These are phyloP conservation scores for Fragaria iinumae DNA, from an alignment of 306 rosid genomes.

Conservation along the genomic window DNA sequence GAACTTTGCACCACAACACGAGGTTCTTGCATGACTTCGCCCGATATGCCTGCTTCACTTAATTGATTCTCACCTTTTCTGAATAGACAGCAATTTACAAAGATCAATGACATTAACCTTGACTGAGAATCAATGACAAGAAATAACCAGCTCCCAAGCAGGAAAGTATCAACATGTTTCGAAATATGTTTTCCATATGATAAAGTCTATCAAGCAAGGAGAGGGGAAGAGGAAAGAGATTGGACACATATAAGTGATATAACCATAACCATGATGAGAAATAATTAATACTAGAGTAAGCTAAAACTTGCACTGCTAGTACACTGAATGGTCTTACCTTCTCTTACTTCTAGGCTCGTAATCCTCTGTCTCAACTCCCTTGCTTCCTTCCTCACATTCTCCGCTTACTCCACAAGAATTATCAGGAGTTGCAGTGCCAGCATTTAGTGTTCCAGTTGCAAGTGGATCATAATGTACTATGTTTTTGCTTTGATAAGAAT, in stretches of 20 bases:
- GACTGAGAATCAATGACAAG: background rate
- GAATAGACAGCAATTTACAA: slow-evolving; percentile 20
- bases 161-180: background rate
- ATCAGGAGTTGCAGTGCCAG: slow-evolving; percentile 47
- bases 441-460: slow-evolving; percentile 27
- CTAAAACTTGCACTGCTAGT: slow-evolving; percentile 8
- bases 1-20: slow-evolving; percentile 59
- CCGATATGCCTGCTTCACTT: slow-evolving; percentile 51
- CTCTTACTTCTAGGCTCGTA: slow-evolving; percentile 61
- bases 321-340: slow-evolving; percentile 42
- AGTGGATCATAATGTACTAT: slow-evolving; percentile 34
- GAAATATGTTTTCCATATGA: background rate
- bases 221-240: background rate
- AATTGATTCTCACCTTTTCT: slow-evolving; percentile 67
- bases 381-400: slow-evolving; percentile 73
- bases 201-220: background rate
- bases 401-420: slow-evolving; percentile 61
- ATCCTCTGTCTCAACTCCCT: slow-evolving; percentile 49
- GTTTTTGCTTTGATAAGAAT: slow-evolving; percentile 41
- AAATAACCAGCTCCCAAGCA: background rate
- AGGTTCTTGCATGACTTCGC: slow-evolving; percentile 55
- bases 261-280: background rate
- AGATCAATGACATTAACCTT: slow-evolving; percentile 12
- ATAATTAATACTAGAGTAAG: background rate
- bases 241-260: background rate